Percentiles rank a stretch among this genome's conserved stretches.
These are phyloP conservation scores for Yamadazyma takamatsuzukensis DNA, from an alignment of 805 yeast genomes.

Conservation along the genomic window DNA sequence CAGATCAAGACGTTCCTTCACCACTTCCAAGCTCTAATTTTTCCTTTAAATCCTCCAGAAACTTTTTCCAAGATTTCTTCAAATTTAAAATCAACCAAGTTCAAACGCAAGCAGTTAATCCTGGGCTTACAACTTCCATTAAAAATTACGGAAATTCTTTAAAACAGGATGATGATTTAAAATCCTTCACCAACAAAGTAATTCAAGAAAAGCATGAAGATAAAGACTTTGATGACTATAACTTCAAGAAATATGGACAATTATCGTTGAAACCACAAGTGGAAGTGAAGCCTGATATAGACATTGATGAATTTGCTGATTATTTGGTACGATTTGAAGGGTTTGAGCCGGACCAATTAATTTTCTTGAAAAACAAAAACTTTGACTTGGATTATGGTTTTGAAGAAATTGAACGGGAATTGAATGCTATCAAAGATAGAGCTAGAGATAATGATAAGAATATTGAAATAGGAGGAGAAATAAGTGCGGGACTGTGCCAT, in stretches of 20 bases:
- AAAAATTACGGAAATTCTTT: constrained; percentile 24
- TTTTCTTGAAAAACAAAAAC: constrained; percentile 21
- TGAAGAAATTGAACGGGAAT: constrained; percentile 36
- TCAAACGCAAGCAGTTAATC: constrained; percentile 5
- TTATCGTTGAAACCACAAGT: constrained; percentile 2
- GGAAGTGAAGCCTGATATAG: constrained; percentile 4
- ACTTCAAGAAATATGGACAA: constrained; percentile 15
- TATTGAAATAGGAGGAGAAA: constrained; percentile 31
- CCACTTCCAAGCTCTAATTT: not conserved
- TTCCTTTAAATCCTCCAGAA: constrained; percentile 3
- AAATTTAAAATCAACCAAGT: constrained; percentile 5
- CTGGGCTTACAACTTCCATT: constrained; percentile 20
- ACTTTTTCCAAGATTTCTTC: constrained; percentile 10
- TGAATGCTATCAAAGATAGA: constrained; percentile 24
- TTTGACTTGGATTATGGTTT: constrained; percentile 28
- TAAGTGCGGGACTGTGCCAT: too few relatives aligned
- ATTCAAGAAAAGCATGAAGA: constrained; percentile 13
- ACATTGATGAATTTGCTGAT: constrained; percentile 27
- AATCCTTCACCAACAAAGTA: constrained; percentile 21
- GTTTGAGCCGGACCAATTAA: constrained; percentile 23
- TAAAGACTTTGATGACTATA: constrained; percentile 15
- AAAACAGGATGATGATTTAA: constrained; percentile 21
- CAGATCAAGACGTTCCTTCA: too few relatives aligned
- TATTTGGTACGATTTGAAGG: constrained; percentile 28
- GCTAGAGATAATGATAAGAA: constrained; percentile 9